These are phyloP conservation scores for Chloranthus sessilifolius DNA, from an alignment of 164 flowering plant species.

Conservation along the genomic window DNA sequence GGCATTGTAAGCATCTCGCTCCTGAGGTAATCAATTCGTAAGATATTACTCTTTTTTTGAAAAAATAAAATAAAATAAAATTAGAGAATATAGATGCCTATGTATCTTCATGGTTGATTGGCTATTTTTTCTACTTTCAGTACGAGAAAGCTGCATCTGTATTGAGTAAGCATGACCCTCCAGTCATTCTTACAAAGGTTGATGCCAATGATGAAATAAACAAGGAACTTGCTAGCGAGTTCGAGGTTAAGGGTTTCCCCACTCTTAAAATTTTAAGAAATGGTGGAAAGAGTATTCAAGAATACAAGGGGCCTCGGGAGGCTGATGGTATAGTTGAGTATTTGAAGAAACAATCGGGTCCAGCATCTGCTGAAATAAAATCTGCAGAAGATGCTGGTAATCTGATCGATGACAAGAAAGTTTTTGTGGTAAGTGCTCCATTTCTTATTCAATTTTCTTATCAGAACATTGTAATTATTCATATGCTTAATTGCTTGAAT, in stretches of 20 bases:
- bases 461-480: neutral
- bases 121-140: constrained; percentile 29
- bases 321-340: constrained; percentile 84
- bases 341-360: constrained; percentile 80
- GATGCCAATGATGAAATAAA: constrained; percentile 78
- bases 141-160: constrained; percentile 87
- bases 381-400: constrained; percentile 52
- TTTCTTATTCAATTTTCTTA: neutral
- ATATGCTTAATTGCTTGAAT: neutral
- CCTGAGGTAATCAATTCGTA: constrained; percentile 61
- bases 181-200: constrained; percentile 70
- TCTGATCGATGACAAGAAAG: constrained; percentile 47
- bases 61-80: too few species aligned
- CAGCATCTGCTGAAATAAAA: constrained; percentile 76
- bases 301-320: constrained; percentile 89
- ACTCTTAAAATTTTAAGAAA: constrained; percentile 76
- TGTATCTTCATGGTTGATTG: neutral
- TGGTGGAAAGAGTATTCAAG: constrained; percentile 68
- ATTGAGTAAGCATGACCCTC: constrained; percentile 63
- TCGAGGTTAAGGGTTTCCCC: constrained; percentile 69
- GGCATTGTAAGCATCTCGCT: constrained; percentile 90
- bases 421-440: constrained; percentile 55
- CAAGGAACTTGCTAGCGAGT: constrained; percentile 55
- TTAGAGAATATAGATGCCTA: neutral
- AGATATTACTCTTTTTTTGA: neutral